Conservation (phyloP, 192 early-diverging fungal genomes). For the Backusella mclennaniae region DNA sequence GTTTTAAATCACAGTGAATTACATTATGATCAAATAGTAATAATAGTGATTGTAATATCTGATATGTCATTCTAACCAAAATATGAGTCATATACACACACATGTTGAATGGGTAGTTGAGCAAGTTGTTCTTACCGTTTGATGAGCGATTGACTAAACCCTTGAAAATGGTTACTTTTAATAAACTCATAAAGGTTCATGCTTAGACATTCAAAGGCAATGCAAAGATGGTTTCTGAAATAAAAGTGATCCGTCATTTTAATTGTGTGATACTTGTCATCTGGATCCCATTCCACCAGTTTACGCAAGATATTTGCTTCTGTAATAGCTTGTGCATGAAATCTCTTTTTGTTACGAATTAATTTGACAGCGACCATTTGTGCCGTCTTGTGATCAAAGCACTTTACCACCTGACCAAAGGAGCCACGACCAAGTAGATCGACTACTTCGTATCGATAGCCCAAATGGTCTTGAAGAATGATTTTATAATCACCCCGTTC, state of each 20-base stretch:
- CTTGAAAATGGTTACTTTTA: slow-evolving; percentile 86
- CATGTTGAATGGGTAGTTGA: no score
- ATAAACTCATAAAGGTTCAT: slow-evolving; percentile 95
- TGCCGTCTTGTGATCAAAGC: slow-evolving; percentile 88
- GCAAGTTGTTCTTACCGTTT: slow-evolving; percentile 37
- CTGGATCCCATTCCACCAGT: slow-evolving; percentile 75
- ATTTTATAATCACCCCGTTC: slow-evolving; percentile 90
- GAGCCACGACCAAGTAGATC: slow-evolving; percentile 87
- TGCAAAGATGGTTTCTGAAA: slow-evolving; percentile 92
- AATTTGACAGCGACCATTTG: slow-evolving; percentile 86
- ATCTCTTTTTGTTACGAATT: slow-evolving; percentile 91
- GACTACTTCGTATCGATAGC: slow-evolving; percentile 89
- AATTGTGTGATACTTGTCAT: slow-evolving; percentile 69
- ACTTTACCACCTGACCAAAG: slow-evolving; percentile 93
- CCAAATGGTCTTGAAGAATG: slow-evolving; percentile 79
- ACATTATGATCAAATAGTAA: slow-evolving; percentile 70
- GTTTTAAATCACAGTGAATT: slow-evolving; percentile 95
- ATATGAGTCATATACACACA: background rate
- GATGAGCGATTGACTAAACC: slow-evolving; percentile 72
- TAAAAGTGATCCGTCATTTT: slow-evolving; percentile 88
- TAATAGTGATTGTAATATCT: slow-evolving; percentile 78
- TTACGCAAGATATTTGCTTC: slow-evolving; percentile 89
- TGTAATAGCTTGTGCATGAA: slow-evolving; percentile 88
- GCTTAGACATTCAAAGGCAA: slow-evolving; percentile 87
- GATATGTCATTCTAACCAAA: slow-evolving; percentile 60